phyloP scores from a whole-genome alignment of 352 stramenopile species.

The Phytophthora palmivora region DNA sequence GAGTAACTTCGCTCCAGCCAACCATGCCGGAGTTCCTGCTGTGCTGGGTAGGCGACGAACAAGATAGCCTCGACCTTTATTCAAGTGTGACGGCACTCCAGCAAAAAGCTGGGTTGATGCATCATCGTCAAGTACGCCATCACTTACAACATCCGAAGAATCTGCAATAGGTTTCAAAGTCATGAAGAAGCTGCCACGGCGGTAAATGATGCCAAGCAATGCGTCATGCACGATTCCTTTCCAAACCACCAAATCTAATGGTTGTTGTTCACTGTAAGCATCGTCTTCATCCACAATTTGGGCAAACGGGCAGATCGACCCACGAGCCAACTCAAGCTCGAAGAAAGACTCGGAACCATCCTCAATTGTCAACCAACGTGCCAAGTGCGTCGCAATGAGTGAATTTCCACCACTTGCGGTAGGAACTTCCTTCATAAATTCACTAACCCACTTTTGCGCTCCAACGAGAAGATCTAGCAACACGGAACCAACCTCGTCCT shows the following conservation, averaged over 20 bases:
- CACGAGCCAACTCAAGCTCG: constrained; percentile 53
- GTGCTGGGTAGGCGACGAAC: constrained; percentile 46
- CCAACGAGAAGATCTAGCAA: constrained; percentile 55
- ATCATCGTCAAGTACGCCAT: constrained; percentile 34
- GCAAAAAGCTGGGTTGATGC: constrained; percentile 54
- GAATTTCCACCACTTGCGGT: constrained; percentile 35
- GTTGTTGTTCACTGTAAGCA: constrained; percentile 23
- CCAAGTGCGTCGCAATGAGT: constrained; percentile 42
- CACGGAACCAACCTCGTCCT: constrained; percentile 26
- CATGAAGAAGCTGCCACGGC: constrained; percentile 58
- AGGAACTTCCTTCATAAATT: constrained; percentile 59
- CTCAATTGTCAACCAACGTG: constrained; percentile 58
- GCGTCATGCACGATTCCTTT: constrained; percentile 65
- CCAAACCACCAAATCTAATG: constrained; percentile 60
- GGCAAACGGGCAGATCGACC: constrained; percentile 28
- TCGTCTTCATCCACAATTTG: constrained; percentile 11
- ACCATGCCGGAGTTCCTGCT: constrained; percentile 37
- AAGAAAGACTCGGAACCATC: constrained; percentile 67
- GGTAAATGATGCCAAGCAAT: constrained; percentile 62
- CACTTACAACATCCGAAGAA: constrained; percentile 38
- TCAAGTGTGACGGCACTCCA: constrained; percentile 41
- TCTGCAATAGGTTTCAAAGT: constrained; percentile 39
- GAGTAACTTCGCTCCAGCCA: constrained; percentile 56
- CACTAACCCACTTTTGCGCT: constrained; percentile 60
- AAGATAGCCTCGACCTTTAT: constrained; percentile 65